A percentile compares a stretch with the other conserved stretches of the same genome.
Evolutionary conservation across 2,329 filamentous ascomycete genomes (phyloP).

Genomic region (Colletotrichum brevisporum): DNA sequence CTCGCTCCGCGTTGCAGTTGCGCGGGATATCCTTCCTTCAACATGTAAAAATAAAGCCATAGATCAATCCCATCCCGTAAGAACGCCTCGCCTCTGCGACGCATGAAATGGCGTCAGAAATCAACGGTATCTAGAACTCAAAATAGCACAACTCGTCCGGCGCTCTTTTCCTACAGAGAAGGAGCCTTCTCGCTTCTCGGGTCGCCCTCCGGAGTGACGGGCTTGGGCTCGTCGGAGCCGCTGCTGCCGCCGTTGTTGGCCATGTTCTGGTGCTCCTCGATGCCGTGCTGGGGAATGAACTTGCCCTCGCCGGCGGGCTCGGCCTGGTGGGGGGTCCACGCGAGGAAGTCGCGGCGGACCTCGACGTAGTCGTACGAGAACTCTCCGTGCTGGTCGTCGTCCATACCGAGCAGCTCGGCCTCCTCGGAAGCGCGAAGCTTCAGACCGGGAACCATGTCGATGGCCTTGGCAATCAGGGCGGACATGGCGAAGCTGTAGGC

Average conservation of each 20-base stretch:
- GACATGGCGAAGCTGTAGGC: constrained; percentile 82
- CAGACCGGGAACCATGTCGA: constrained; percentile 83
- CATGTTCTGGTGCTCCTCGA: constrained; percentile 72
- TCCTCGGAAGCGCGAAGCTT: constrained; percentile 85
- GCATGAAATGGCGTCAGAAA: constrained; percentile 8
- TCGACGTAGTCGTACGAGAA: constrained; percentile 94
- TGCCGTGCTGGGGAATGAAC: constrained; percentile 79
- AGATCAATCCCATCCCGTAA: constrained; percentile 35
- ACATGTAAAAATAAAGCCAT: constrained; percentile 9
- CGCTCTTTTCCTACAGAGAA: constrained; percentile 9
- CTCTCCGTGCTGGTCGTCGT: constrained; percentile 91
- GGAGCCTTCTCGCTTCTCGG: constrained; percentile 38
- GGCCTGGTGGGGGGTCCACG: constrained; percentile 83
- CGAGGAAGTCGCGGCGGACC: constrained; percentile 88
- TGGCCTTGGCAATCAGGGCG: constrained; percentile 79
- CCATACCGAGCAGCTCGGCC: constrained; percentile 89
- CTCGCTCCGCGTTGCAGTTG: constrained; percentile 28
- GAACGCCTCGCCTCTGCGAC: constrained; percentile 36
- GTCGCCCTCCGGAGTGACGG: constrained; percentile 31
- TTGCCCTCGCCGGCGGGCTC: constrained; percentile 72
- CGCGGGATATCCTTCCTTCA: constrained; percentile 39
- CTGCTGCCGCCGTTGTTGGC: constrained; percentile 43
- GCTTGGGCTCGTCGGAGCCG: constrained; percentile 37
- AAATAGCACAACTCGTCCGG: constrained; percentile 14
- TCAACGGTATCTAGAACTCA: constrained; percentile 28